Base-by-base conservation (phyloP, 129 eudicot species). In the Flaveria brownii region DNA sequence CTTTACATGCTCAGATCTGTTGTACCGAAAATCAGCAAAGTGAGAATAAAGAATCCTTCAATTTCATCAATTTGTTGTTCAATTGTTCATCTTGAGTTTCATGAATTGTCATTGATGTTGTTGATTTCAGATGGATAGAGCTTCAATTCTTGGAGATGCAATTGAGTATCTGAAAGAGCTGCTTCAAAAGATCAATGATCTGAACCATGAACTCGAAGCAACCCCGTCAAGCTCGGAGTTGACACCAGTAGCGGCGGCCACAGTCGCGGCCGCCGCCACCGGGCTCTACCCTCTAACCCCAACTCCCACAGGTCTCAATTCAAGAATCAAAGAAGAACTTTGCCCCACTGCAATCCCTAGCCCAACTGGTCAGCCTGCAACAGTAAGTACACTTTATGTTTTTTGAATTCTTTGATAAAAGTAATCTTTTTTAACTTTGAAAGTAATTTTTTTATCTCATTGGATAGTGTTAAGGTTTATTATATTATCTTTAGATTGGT, bases 81-180 rank as follows among this genome's bases (percentile, higher is more conserved):
- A 47, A 28, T 63, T 62, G 26, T 23, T 47, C 59, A 66, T 28
- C 61, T 17, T 56, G 12, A 43, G 28, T 12, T 71, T 23, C 73
- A 62, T 61, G 47, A 49, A 15, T 1, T 9, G 30, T 30, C 43
- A 61, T 79, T 36, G 61, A 79, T 79, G 68, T 59, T 66, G 0
- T 26, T 72, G 16, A 51, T 62, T 75, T 18, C 85, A 94, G 99
- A 91, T 95, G 97, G 99, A 95, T 50, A 86, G 99, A 65, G 99
- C 99, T 71, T 91, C 99, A 33, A 95, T 95, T 55, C 92, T 91
- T 16, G 99, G 97, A 52, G 99, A 95, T 80, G 99, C 99, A 11
- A 89, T 95, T 42, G 96, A 91, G 73, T 95, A 95, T 82, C 78
- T 95, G 49, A 91, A 95, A 73, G 97, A 95, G 82, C 95, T 95